Evolutionary conservation across 2,329 filamentous ascomycete species (phyloP), one percentile per base, ranked within the genome.

Genomic region (Periglandula ipomoeae): DNA sequence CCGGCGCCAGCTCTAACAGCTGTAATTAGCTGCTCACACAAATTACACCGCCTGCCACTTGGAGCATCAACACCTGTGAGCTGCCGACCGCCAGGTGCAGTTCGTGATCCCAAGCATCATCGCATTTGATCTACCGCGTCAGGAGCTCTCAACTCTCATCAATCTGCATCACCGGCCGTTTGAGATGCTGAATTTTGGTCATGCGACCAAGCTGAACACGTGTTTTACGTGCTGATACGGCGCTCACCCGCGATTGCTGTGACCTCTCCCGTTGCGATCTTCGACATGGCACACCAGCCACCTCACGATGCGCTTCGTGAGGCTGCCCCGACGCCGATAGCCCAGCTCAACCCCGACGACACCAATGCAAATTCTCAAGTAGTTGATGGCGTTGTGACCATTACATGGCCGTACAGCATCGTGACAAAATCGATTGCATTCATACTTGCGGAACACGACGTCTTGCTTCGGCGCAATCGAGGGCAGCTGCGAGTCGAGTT

Each of bases 361-460:
- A 49, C 65, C 13, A 62, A 73, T 11, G 62, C 65, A 22, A 50
- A 59, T 2, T 62, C 67, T 5, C 69, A 69, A 52, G 68, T 71
- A 11, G 67, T 95, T 27, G 76, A 79, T 50, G 89, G 87, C 35
- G 73, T 86, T 15, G 80, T 96, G 20, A 91, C 89, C 8, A 80
- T 97, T 32, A 82, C 88, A 50, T 97, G 91, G 90, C 91, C 91
- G 0, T 96, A 88, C 66, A 95, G 87, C 55, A 85, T 85, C 20
- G 81, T 88, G 23, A 85, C 78, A 26, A 79, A 78, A 47, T 82
- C 82, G 35, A 77, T 89, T 56, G 84, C 88, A 23, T 82, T 96
- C 45, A 77, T 94, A 19, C 77, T 97, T 30, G 87, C 87, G 41
- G 90, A 96, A 59, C 82, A 83, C 41, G 89, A 96, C 63, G 86